Evolutionary conservation across 192 early-diverging fungal genomes (phyloP).

Genomic region (Coemansia sp.): DNA sequence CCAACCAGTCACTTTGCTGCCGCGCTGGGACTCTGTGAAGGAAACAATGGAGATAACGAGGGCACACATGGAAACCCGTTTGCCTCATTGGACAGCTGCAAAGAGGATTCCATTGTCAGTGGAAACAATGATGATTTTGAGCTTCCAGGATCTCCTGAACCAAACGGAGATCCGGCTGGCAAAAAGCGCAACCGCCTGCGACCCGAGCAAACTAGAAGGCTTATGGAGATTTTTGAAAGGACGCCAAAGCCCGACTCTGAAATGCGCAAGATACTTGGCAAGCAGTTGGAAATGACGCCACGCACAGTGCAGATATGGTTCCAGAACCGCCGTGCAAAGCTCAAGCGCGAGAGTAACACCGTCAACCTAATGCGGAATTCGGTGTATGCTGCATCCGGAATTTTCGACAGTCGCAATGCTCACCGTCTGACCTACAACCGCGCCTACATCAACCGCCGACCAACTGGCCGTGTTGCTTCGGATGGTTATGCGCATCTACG

Average conservation of each 20-base stretch:
- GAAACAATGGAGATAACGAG: neutral
- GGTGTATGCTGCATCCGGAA: conserved; percentile 10
- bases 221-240: conserved; percentile 60
- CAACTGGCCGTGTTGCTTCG: conserved; percentile 34
- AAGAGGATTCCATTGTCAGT: neutral
- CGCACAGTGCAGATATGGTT: conserved; percentile 85
- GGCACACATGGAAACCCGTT: neutral
- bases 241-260: conserved; percentile 68
- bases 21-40: neutral
- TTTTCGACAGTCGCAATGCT: conserved; percentile 17
- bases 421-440: conserved; percentile 41
- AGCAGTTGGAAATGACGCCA: conserved; percentile 67
- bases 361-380: conserved; percentile 10
- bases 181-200: conserved; percentile 72
- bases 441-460: conserved; percentile 34
- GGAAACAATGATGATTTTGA: neutral
- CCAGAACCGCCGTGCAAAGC: conserved; percentile 87
- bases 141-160: conserved; percentile 17
- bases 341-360: conserved; percentile 64
- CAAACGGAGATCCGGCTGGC: conserved; percentile 18
- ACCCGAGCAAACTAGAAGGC: conserved; percentile 65
- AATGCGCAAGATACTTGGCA: conserved; percentile 62
- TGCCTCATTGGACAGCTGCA: neutral
- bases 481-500: conserved; percentile 40
- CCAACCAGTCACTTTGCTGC: neutral